These are phyloP conservation scores for Ophiostoma montium DNA, from an alignment of 2,329 filamentous ascomycete species.

Conservation along the genomic window DNA sequence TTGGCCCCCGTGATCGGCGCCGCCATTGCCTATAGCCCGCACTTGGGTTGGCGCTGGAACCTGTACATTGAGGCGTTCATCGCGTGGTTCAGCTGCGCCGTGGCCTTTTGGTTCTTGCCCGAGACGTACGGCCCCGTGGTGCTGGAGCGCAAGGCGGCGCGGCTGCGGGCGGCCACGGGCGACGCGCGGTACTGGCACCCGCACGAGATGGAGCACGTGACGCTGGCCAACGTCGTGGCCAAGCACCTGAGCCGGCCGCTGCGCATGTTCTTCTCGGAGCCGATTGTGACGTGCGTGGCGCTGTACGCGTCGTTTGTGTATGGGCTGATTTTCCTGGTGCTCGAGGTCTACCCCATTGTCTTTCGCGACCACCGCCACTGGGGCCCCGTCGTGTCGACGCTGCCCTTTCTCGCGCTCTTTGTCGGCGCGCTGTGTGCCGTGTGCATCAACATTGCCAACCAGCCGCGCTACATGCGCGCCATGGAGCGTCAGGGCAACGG, in stretches of 20 bases:
- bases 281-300: conserved; percentile 39
- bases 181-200: conserved; percentile 20
- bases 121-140: conserved; percentile 29
- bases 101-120: conserved; percentile 17
- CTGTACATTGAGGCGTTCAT: conserved; percentile 18
- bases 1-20: conserved; percentile 28
- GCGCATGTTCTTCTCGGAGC: conserved; percentile 27
- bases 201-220: conserved; percentile 40
- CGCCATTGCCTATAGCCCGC: conserved; percentile 18
- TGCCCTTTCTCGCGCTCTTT: conserved; percentile 38
- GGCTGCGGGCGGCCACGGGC: conserved; percentile 29
- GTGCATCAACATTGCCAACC: conserved; percentile 26
- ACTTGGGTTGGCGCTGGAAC: conserved; percentile 18
- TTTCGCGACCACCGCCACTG: conserved; percentile 35
- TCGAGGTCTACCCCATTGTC: conserved; percentile 40
- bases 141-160: conserved; percentile 35
- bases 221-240: conserved; percentile 43
- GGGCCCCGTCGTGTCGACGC: conserved; percentile 46
- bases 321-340: conserved; percentile 40
- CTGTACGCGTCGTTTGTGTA: conserved; percentile 41
- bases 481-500: conserved; percentile 26
- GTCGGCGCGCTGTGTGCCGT: conserved; percentile 38
- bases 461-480: conserved; percentile 31
- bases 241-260: conserved; percentile 57
- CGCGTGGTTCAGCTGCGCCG: conserved; percentile 12